These are phyloP conservation scores for Malassezia dermatis DNA, from an alignment of 1,284 basidiomycete species.

Conservation along the genomic window DNA sequence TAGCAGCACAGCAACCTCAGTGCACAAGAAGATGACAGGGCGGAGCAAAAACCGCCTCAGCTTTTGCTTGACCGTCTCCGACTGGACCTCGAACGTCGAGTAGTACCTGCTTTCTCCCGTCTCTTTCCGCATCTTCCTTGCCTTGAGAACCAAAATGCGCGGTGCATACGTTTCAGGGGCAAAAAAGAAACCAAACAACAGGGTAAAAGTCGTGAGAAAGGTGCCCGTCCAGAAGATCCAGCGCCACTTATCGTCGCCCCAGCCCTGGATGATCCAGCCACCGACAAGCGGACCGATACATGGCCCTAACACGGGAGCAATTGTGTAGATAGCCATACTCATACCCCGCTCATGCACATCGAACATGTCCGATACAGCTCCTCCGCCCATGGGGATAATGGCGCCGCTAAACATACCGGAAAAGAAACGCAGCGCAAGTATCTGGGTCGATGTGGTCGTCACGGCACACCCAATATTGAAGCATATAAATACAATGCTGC, in stretches of 20 bases:
- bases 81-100: conserved; percentile 26
- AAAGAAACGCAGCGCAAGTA: conserved; percentile 27
- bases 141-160: conserved; percentile 52
- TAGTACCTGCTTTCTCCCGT: conserved; percentile 27
- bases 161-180: conserved; percentile 62
- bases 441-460: conserved; percentile 20
- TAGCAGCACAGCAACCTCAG: conserved; percentile 53
- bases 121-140: conserved; percentile 24
- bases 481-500: conserved; percentile 35
- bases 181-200: conserved; percentile 54
- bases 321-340: conserved; percentile 51
- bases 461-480: conserved; percentile 40
- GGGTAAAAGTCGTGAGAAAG: conserved; percentile 25
- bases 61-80: conserved; percentile 42
- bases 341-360: conserved; percentile 52
- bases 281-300: conserved; percentile 13
- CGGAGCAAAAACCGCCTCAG: conserved; percentile 49
- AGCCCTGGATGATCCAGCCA: conserved; percentile 18
- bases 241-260: conserved; percentile 12
- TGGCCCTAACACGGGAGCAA: conserved; percentile 50
- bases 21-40: conserved; percentile 52
- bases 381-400: conserved; percentile 51
- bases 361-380: conserved; percentile 63
- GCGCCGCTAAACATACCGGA: conserved; percentile 45
- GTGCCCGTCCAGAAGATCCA: conserved; percentile 19